Conservation (phyloP, 768 basidiomycete genomes). For the Strobilomyces confusus region DNA sequence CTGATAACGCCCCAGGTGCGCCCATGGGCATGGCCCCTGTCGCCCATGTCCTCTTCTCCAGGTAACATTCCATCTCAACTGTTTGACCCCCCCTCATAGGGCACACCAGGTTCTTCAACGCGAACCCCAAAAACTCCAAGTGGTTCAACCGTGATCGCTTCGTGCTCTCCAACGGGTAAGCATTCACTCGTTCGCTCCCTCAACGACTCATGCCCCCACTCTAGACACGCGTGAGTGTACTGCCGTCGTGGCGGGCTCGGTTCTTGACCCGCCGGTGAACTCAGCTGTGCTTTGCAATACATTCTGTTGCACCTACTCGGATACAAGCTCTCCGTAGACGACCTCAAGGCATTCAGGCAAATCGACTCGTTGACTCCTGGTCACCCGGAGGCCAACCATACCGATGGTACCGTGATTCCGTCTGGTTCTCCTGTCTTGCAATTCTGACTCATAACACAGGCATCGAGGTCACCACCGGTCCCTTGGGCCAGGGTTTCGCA, state of each 20-base stretch:
- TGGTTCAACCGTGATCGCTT: constrained; percentile 98
- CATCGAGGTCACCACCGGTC: constrained; percentile 92
- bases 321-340: constrained; percentile 88
- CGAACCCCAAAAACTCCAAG: constrained; percentile 83
- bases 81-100: not conserved
- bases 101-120: constrained; percentile 67
- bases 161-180: constrained; percentile 90
- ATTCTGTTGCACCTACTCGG: constrained; percentile 87
- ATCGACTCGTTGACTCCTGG: constrained; percentile 87
- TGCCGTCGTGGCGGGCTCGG: not conserved
- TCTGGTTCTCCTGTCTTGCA: constrained; percentile 1
- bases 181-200: not conserved
- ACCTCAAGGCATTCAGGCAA: constrained; percentile 92
- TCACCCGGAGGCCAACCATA: constrained; percentile 79
- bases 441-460: constrained; percentile 35
- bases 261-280: constrained; percentile 7
- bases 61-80: constrained; percentile 35
- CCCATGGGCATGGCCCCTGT: constrained; percentile 92
- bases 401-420: constrained; percentile 43
- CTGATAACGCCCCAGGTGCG: constrained; percentile 51
- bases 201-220: constrained; percentile 9
- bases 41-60: constrained; percentile 75
- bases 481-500: constrained; percentile 91
- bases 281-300: constrained; percentile 90
- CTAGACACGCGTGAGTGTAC: constrained; percentile 66